Conservation (phyloP, 106 monocot genomes). For the Cymbidium sinense region DNA sequence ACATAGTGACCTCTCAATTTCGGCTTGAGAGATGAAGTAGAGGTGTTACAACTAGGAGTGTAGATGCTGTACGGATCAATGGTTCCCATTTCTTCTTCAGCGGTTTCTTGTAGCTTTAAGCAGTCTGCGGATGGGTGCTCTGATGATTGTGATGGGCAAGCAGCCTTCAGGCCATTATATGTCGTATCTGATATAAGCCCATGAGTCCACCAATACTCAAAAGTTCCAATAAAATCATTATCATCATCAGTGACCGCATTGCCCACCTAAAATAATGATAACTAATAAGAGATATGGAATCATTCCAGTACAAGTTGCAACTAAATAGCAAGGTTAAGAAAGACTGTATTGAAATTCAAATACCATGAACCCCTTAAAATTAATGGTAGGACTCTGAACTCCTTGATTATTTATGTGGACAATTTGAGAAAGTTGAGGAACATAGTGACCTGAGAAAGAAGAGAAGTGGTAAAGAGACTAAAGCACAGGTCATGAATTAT, state of each 20-base stretch:
- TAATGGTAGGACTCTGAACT: conserved; percentile 58
- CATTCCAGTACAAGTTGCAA: neutral
- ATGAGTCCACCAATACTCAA: conserved; percentile 99
- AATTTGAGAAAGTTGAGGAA: conserved; percentile 82
- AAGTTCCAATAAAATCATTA: conserved; percentile 86
- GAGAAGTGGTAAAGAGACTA: neutral
- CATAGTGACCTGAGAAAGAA: conserved; percentile 76
- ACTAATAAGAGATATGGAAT: neutral
- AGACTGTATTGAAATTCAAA: neutral
- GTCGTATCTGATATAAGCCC: conserved; percentile 80
- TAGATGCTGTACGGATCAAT: conserved; percentile 95
- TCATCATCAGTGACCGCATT: conserved; percentile 98
- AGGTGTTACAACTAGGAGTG: conserved; percentile 51
- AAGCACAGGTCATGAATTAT: neutral
- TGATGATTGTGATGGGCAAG: conserved; percentile 49
- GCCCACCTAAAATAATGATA: conserved; percentile 49
- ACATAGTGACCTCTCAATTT: conserved; percentile 74
- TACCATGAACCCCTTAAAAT: conserved; percentile 98
- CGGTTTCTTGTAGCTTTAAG: conserved; percentile 39
- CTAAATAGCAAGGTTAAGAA: neutral
- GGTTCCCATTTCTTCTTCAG: conserved; percentile 57
- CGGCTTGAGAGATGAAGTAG: conserved; percentile 22
- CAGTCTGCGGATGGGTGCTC: conserved; percentile 68
- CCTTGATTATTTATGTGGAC: conserved; percentile 63
- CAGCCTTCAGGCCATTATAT: conserved; percentile 45